A percentile compares a stretch with the other conserved stretches of the same genome.
phyloP scores from a whole-genome alignment of 2,329 filamentous ascomycete species.

The Hirsutella thompsonii region DNA sequence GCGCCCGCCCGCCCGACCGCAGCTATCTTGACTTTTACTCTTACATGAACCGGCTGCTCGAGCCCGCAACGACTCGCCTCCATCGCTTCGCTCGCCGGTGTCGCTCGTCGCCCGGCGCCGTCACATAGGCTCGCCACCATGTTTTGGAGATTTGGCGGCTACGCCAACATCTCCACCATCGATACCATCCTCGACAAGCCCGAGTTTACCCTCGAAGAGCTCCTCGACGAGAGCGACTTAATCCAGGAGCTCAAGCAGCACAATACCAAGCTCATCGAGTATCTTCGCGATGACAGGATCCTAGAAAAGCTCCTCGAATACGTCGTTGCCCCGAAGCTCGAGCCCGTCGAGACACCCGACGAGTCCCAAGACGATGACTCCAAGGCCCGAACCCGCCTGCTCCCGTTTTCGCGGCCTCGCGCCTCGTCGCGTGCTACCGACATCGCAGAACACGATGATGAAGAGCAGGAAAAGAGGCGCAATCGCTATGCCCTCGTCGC shows the following conservation, averaged over 20 bases:
- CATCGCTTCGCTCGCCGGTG: slow-evolving; percentile 15
- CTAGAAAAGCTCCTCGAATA: slow-evolving; percentile 81
- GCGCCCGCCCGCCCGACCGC: neutral
- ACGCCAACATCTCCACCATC: slow-evolving; percentile 93
- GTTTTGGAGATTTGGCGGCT: slow-evolving; percentile 99
- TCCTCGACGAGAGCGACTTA: slow-evolving; percentile 89
- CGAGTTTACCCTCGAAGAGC: slow-evolving; percentile 87
- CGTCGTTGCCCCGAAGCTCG: slow-evolving; percentile 68
- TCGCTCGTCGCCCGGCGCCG: slow-evolving; percentile 17
- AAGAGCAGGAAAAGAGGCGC: slow-evolving; percentile 79
- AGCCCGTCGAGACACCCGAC: slow-evolving; percentile 37
- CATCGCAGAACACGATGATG: slow-evolving; percentile 38
- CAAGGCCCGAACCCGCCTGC: slow-evolving; percentile 27
- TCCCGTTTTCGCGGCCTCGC: slow-evolving; percentile 37
- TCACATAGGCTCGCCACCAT: slow-evolving; percentile 48
- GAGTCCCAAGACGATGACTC: slow-evolving; percentile 39
- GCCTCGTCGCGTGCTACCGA: slow-evolving; percentile 39
- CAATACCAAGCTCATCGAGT: slow-evolving; percentile 95
- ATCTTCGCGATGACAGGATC: slow-evolving; percentile 75
- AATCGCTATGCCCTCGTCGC: slow-evolving; percentile 90
- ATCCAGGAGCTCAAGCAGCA: slow-evolving; percentile 98
- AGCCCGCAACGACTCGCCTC: slow-evolving; percentile 4
- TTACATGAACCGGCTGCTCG: slow-evolving; percentile 7
- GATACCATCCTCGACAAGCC: slow-evolving; percentile 95
- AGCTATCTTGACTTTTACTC: slow-evolving; percentile 1